Base-by-base conservation (phyloP, 352 stramenopile genomes). In the Phytophthora meadii region DNA sequence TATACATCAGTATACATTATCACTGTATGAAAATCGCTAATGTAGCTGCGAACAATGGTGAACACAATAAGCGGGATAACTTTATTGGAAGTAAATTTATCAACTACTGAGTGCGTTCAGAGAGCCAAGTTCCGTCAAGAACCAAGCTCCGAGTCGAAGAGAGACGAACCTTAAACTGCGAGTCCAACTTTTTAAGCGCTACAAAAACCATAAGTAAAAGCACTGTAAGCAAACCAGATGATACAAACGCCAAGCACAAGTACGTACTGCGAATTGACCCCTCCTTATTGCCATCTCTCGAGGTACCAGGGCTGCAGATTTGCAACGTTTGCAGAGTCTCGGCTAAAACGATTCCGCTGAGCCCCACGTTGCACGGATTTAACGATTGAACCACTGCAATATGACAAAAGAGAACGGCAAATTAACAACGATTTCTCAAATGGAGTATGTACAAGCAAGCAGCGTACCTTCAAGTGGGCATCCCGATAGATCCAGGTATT, bases 271-370 rank as follows among this genome's bases (percentile, higher is more conserved):
- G 75, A 37, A 90, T 77, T 46, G 65, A 70, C 19, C 79, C 54
- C 0, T 74, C 24, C 32, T 14, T 57, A 4, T 17, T 61, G 41
- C 36, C 36, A 27, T 54, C 27, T 9, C 12, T 49, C 7, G 53
- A 54, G 40, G 70, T 27, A 7, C 59, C 37, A 41, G 64, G 64
- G 59, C 74, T 83, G 46, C 79, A 88, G 17, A 91, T 70, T 55
- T 93, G 85, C 14, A 93, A 24, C 5, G 85, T 74, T 25, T 82
- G 72, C 24, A 76, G 67, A 22, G 79, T 90, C 53, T 93, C 85
- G 1, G 85, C 69, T n/a, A 93, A 58, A 53, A 93, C 47, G 42
- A 93, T 82, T 4, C 85, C 85, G 3, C 47, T 64, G 1, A 74
- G 37, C 1, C 83, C 82, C 14, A 93, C 53, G 32, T 83, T 77